Evolutionary conservation across 169 alveolate genomes (phyloP), one percentile per base, ranked within the genome.

Genomic region (Plasmodium gonderi): DNA sequence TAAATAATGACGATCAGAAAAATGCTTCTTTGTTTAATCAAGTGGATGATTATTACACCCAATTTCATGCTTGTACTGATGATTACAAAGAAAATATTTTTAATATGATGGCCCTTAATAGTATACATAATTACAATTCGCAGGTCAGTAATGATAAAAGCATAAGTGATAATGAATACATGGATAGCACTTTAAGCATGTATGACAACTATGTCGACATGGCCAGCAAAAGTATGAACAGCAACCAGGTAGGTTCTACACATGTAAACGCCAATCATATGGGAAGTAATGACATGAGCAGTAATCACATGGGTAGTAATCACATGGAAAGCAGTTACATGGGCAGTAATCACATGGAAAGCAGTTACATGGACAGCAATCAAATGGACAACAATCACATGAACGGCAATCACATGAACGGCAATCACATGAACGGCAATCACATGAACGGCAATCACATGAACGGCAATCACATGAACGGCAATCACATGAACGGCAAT

Each of bases 31-130:
- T 47, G 2, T 42, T 38, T 80, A 80, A 29, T 14, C 69, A 23
- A 5, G 44, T 64, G 31, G 79, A 80, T 9, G 91, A 80, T 17
- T 47, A 80, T 64, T 80, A 80, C 72, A 38, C 54, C 7, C 91
- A 64, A 31, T 65, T 80, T 20, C 44, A 47, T n/a, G 45, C 31
- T 40, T 60, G 78, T 69, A 14, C 91, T 1, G 79, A 80, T 64
- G 79, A 80, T 64, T 80, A 80, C 38, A 80, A 80, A 38, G 91
- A 80, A 65, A 65, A 80, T 31, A n/a, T 80, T 64, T 80, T 60
- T 80, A 80, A 80, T 69, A 76, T 20, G 33, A 80, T 80, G 91
- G 45, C 79, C 26, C 47, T 69, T 17, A 85, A 85, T 77, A 60
- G 31, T 31, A 17, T 85, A 76, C 44, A 17, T 40, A 64, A 74